Evolutionary conservation across 2,329 filamentous ascomycete species (phyloP).

Genomic region (Fusarium incarnatum): DNA sequence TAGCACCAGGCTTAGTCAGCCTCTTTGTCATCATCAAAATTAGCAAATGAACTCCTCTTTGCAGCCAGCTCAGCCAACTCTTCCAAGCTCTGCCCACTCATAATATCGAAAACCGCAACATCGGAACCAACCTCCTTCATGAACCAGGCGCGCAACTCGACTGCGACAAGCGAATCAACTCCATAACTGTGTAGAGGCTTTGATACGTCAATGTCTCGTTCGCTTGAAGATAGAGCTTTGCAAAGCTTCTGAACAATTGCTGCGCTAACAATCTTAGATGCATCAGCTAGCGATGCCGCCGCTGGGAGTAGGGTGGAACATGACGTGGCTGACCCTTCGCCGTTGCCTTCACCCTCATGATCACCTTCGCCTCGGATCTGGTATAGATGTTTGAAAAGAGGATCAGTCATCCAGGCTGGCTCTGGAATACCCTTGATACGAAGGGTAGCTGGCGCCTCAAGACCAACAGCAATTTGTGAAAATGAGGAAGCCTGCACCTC

Average conservation of each 20-base stretch:
- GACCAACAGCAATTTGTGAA: constrained; percentile 8
- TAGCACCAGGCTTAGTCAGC: neutral
- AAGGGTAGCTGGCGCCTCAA: neutral
- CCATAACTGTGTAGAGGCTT: constrained; percentile 46
- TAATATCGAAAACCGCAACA: constrained; percentile 11
- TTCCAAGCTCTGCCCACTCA: constrained; percentile 12
- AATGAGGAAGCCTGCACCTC: neutral
- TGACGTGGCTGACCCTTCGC: neutral
- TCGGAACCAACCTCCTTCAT: constrained; percentile 53
- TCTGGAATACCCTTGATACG: neutral
- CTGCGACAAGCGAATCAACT: constrained; percentile 62
- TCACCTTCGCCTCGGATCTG: constrained; percentile 3
- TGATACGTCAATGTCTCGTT: constrained; percentile 37
- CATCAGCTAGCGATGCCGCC: neutral
- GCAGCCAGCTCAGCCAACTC: neutral
- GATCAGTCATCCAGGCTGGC: constrained; percentile 5
- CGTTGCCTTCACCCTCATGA: neutral
- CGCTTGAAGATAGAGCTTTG: constrained; percentile 41
- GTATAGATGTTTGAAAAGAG: neutral
- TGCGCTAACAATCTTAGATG: neutral
- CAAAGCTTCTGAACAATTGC: no score
- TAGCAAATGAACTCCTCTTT: constrained; percentile 5
- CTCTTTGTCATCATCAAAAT: neutral
- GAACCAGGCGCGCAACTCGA: constrained; percentile 64
- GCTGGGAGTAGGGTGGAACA: neutral